These are phyloP conservation scores for Citrus inodora DNA, from an alignment of 345 rosid species.

Conservation along the genomic window DNA sequence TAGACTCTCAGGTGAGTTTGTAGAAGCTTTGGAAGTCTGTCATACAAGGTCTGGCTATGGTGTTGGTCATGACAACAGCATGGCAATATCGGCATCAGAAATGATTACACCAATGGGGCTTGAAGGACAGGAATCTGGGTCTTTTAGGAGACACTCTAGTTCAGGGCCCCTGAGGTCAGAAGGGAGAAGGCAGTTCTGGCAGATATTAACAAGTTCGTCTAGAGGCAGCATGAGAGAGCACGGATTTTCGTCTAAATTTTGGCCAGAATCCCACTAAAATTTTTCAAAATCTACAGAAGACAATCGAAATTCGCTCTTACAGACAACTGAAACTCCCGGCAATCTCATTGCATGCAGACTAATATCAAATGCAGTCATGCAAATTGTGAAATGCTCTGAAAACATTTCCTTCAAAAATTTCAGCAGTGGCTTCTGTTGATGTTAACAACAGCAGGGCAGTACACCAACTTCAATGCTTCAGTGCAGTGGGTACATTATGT, in stretches of 20 bases:
- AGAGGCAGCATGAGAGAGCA: conserved; percentile 57
- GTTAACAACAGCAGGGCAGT: not conserved
- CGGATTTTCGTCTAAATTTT: conserved; percentile 36
- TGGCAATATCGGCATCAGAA: conserved; percentile 30
- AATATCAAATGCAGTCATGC: not conserved
- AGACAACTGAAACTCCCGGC: not conserved
- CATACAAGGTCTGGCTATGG: conserved; percentile 9
- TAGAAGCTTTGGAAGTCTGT: conserved; percentile 22
- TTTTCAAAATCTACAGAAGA: not conserved
- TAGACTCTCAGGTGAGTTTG: conserved; percentile 27
- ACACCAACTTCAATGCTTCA: not conserved
- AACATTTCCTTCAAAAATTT: not conserved
- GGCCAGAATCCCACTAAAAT: conserved; percentile 28
- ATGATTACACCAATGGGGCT: conserved; percentile 15
- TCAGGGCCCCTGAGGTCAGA: conserved; percentile 46
- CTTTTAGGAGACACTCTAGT: conserved; percentile 36
- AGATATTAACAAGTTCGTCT: conserved; percentile 42
- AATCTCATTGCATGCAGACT: not conserved
- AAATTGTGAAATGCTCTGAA: not conserved
- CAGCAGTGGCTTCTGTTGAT: not conserved
- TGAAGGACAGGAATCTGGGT: conserved; percentile 35
- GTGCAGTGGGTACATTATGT: not conserved
- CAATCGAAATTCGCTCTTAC: not conserved
- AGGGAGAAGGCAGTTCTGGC: conserved; percentile 47
- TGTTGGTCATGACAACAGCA: conserved; percentile 6